These are phyloP conservation scores for Adansonia gregorii DNA, from an alignment of 441 rosid genomes.

Conservation along the genomic window DNA sequence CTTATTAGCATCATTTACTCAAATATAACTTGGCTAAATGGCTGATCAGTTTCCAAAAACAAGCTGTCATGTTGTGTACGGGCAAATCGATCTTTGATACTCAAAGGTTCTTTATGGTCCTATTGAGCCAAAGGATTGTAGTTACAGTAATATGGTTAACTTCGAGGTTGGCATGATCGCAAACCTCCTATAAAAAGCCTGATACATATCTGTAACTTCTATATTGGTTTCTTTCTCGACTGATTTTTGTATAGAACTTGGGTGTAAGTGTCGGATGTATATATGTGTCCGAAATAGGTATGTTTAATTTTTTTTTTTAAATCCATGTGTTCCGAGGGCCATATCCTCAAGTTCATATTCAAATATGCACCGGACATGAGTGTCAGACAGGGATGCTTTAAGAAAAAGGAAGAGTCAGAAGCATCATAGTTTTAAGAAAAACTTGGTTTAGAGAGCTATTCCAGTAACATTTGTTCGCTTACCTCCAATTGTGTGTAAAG, in stretches of 20 bases:
- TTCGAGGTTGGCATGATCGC: neutral
- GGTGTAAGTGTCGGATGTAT: too few relatives aligned
- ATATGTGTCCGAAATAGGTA: too few relatives aligned
- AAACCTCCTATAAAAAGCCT: neutral
- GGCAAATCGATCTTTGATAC: neutral
- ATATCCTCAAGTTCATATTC: too few relatives aligned
- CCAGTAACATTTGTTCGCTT: neutral
- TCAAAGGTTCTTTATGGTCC: neutral
- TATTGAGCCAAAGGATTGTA: neutral
- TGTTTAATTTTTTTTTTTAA: too few relatives aligned
- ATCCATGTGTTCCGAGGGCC: too few relatives aligned
- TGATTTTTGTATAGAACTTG: too few relatives aligned
- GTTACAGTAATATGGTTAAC: neutral
- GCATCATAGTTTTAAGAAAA: too few relatives aligned
- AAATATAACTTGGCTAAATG: neutral
- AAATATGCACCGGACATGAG: too few relatives aligned
- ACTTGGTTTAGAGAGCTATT: neutral
- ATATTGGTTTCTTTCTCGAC: neutral
- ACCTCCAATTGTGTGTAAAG: neutral
- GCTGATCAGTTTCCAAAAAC: neutral
- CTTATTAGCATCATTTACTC: neutral
- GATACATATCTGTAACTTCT: too few relatives aligned
- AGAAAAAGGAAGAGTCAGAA: too few relatives aligned
- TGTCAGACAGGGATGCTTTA: too few relatives aligned
- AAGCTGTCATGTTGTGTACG: neutral